Percentiles rank a stretch among this genome's conserved stretches.
These are phyloP conservation scores for Chalaropsis ovoidea DNA, from an alignment of 2,329 filamentous ascomycete genomes.

Conservation along the genomic window DNA sequence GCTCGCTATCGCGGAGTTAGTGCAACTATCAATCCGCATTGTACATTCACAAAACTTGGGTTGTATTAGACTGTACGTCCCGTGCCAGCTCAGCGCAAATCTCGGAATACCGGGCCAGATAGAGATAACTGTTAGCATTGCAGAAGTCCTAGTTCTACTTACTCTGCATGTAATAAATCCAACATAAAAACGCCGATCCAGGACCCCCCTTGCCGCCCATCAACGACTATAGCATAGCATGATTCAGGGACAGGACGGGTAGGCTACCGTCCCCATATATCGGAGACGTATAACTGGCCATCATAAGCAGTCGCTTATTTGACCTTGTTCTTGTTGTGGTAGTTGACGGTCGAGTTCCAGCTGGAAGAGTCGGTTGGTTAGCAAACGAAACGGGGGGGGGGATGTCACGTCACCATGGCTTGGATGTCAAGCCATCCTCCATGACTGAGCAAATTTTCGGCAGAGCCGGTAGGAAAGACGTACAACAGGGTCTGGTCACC, in stretches of 20 bases:
- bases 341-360: conserved; percentile 95
- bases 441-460: background rate
- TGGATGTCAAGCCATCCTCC: background rate
- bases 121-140: background rate
- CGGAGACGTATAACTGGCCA: background rate
- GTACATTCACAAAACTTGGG: no score
- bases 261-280: background rate
- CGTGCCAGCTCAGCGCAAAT: no score
- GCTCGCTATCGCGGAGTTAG: no score
- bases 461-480: conserved; percentile 32
- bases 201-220: background rate
- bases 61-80: no score
- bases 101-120: background rate
- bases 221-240: background rate
- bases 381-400: no score
- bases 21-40: no score
- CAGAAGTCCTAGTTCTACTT: background rate
- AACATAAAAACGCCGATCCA: background rate
- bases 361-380: conserved; percentile 34
- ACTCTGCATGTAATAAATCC: conserved; percentile 3
- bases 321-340: conserved; percentile 84
- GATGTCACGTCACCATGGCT: background rate
- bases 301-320: conserved; percentile 23
- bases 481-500: conserved; percentile 82
- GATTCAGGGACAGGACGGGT: background rate